These are phyloP conservation scores for Pythium scleroteichum DNA, from an alignment of 352 stramenopile species.

Conservation along the genomic window DNA sequence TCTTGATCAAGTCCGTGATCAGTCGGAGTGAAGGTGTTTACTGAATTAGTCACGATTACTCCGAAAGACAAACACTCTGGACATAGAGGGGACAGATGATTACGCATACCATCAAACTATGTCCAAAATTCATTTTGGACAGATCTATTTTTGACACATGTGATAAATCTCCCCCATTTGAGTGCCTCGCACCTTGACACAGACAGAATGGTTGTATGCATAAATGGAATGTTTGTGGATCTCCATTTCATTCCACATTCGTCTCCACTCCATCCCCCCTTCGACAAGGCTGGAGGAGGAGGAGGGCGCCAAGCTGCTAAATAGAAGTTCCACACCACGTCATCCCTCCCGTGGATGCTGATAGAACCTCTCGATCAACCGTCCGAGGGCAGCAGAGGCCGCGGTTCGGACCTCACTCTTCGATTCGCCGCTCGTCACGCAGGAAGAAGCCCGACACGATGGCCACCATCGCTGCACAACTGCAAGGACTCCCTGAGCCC, in stretches of 20 bases:
- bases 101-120: too few species aligned
- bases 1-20: constrained; percentile 6
- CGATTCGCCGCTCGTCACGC: constrained; percentile 1
- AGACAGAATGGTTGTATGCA: neutral
- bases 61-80: neutral
- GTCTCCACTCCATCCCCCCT: neutral
- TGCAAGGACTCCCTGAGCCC: constrained; percentile 28
- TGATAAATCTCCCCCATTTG: neutral
- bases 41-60: neutral
- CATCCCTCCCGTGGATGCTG: neutral
- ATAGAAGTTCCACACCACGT: neutral
- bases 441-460: constrained; percentile 5
- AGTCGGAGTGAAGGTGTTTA: constrained; percentile 4
- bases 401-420: constrained; percentile 13
- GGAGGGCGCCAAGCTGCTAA: neutral
- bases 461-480: constrained; percentile 8
- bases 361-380: too few species aligned
- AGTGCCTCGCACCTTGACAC: neutral
- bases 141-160: too few species aligned
- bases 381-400: too few species aligned
- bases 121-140: too few species aligned
- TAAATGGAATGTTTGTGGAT: neutral
- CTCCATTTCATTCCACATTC: neutral
- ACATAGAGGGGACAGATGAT: constrained; percentile 1
- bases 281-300: too few species aligned